Conservation (phyloP, 192 early-diverging fungal species). For the Pilobolus umbonatus region DNA sequence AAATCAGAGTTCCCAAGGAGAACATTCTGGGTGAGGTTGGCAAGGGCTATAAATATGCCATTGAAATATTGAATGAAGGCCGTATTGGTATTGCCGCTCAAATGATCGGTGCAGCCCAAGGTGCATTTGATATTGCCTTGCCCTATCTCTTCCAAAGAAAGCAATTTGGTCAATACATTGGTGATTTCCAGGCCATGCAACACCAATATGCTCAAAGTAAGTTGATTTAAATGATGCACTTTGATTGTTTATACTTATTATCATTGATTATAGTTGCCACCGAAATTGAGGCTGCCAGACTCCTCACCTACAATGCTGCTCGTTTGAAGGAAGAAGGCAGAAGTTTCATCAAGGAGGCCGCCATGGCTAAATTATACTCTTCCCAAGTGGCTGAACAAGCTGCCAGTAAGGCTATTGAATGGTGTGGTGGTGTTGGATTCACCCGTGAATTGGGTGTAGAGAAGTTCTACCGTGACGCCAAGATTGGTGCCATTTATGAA, state of each 20-base stretch:
- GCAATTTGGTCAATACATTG: constrained; percentile 83
- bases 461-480: constrained; percentile 95
- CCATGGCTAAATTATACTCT: constrained; percentile 97
- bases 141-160: constrained; percentile 94
- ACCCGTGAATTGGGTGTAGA: constrained; percentile 70
- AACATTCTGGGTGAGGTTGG: constrained; percentile 92
- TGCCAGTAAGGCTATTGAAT: constrained; percentile 88
- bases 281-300: constrained; percentile 94
- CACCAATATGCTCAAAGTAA: constrained; percentile 58
- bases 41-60: constrained; percentile 98
- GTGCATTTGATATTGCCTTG: constrained; percentile 80
- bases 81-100: constrained; percentile 54
- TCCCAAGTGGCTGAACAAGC: constrained; percentile 89
- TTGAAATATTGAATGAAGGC: constrained; percentile 97
- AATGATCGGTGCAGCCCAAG: constrained; percentile 93
- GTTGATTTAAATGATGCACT: neutral
- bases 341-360: constrained; percentile 91
- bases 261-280: constrained; percentile 52
- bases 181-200: constrained; percentile 76
- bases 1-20: constrained; percentile 72
- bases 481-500: constrained; percentile 97
- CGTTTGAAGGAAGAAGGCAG: constrained; percentile 90
- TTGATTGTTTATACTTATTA: neutral
- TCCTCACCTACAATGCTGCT: constrained; percentile 97
- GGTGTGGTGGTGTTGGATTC: constrained; percentile 98